Conservation (phyloP, 2,329 filamentous ascomycete genomes). For the Arthrinium phaeospermum region DNA sequence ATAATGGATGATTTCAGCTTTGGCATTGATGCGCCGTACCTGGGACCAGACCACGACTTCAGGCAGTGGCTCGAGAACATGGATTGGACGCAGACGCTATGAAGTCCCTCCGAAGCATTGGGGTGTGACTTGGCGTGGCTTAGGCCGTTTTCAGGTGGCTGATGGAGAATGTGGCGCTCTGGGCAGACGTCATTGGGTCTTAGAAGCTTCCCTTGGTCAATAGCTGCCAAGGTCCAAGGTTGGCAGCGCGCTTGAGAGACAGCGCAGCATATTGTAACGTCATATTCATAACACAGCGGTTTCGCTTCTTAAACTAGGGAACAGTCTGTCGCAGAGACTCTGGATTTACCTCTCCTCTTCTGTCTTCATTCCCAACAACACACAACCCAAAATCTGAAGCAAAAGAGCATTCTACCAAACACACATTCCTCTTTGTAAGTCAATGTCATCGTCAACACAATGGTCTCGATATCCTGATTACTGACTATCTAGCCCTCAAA, state of each 20-base stretch:
- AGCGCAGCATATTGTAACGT: background rate
- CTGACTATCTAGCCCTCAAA: background rate
- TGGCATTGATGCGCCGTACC: slow-evolving; percentile 35
- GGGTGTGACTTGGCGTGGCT: background rate
- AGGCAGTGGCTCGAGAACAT: slow-evolving; percentile 43
- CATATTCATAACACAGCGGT: background rate
- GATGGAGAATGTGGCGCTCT: background rate
- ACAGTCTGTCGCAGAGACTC: background rate
- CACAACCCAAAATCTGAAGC: background rate
- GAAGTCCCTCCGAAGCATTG: background rate
- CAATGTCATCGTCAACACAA: background rate
- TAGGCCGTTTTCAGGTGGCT: background rate
- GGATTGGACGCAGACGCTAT: slow-evolving; percentile 38
- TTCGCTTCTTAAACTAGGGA: background rate
- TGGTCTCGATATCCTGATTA: background rate
- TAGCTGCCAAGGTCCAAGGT: slow-evolving; percentile 16
- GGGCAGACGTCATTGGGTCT: slow-evolving; percentile 16
- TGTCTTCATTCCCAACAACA: background rate
- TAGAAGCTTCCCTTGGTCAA: background rate
- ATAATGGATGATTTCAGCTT: slow-evolving; percentile 34
- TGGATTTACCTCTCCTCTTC: background rate
- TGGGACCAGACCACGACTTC: slow-evolving; percentile 41
- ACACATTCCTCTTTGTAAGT: background rate
- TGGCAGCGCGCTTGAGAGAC: background rate
- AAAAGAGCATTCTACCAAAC: too few species aligned